Evolutionary conservation across 106 monocot species (phyloP), one percentile per base, ranked within the genome.

Genomic region (Iris macrosiphon): DNA sequence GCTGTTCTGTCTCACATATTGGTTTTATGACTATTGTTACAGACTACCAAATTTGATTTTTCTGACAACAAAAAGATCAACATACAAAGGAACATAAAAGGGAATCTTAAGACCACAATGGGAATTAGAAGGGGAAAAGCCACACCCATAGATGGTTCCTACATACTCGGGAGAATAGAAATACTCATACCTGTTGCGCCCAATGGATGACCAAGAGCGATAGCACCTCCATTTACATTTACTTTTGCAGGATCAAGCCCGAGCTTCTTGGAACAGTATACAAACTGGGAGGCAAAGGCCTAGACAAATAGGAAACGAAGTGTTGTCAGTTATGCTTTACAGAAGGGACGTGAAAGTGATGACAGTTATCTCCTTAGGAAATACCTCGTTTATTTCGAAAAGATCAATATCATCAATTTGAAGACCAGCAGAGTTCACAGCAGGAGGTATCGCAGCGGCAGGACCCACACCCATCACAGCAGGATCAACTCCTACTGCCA

Each of bases 211-310:
- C 87, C 92, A 35, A 93, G 76, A 49, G 92, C 92, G 44, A 93
- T 77, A 52, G 92, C 92, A 24, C 92, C 92, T 60, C 92, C 87
- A 69, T 93, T 93, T 7, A 87, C 92, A 63, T 93, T 93, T 40
- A 93, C 67, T 59, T 83, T 87, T 21, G 79, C 43, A 24, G 71
- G 74, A 72, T 93, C 80, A 41, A 93, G 57, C 40, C 66, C 86
- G 25, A 93, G 52, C 58, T 87, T 83, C 58, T 93, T 93, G 73
- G 43, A 42, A 45, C 92, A 87, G 52, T 83, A 80, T 3, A 93
- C 83, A 57, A 71, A 87, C 22, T 93, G 92, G 27, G 87, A 87
- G 7, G 87, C 87, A 60, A 93, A 93, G 7, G 87, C 92, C 92
- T 93, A 45, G 38, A 62, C 1, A 62, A 40, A 46, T 68, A 34